Evolutionary conservation across 108 stramenopile species (phyloP), one percentile per base, ranked within the genome.

Genomic region (Nitzschia palea): DNA sequence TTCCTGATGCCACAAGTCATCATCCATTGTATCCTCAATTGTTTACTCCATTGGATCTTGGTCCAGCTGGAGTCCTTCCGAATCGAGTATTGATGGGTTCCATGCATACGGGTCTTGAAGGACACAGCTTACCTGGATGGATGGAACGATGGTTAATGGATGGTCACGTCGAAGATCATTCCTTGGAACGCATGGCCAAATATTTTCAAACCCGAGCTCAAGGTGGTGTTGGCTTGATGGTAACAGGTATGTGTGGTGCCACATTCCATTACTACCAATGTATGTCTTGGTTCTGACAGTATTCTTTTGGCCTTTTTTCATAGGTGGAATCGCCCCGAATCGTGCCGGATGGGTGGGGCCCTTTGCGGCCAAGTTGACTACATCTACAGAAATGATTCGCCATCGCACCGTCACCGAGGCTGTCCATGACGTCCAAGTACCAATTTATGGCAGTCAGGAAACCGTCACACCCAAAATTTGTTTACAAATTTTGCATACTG

Each of bases 101-200:
- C 55, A 98, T 98, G 97, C 97, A 98, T 73, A 93, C 94, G 2
- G 97, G 97, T 20, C 79, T 98, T 32, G 97, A 98, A 67, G 95
- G 89, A 50, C 83, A 85, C 70, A 81, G 80, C 34, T 74, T 93
- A 35, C 89, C 92, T 34, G 52, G 31, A n/a, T 71, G 69, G 37
- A 22, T 88, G 52, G 62, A 88, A 59, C 72, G 70, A 6, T 58
- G 77, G 28, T 6, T 88, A 31, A 20, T 25, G 27, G 47, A 51
- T n/a, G 50, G 48, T n/a, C 53, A 65, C 0, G 42, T 22, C 12
- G 27, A 52, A 17, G 34, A 54, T n/a, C 56, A 73, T 23, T 2
- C 52, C 0, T 78, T 99, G 64, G 76, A 83, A 3, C 83, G 83
- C 62, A 96, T 99, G 95, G 98, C 93, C 3, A 78, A 82, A 42